Conservation (phyloP, 192 early-diverging fungal genomes). For the Coemansia erecta region DNA sequence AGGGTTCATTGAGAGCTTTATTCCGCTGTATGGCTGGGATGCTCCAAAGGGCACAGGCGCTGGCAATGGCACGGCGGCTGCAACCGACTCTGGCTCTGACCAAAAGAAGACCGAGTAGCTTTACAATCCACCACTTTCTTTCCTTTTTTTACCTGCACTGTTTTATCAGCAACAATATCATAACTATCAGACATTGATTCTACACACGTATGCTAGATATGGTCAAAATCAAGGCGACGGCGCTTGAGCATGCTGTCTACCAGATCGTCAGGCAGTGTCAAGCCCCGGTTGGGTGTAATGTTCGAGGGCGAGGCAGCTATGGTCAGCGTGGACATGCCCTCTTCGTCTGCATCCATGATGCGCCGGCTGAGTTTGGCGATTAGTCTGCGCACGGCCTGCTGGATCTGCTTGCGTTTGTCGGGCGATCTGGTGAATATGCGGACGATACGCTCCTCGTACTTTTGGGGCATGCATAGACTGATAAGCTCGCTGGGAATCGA, state of each 20-base stretch:
- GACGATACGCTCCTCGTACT: constrained; percentile 49
- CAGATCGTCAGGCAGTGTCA: constrained; percentile 31
- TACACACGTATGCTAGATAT: too few species aligned
- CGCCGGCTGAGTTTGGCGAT: constrained; percentile 27
- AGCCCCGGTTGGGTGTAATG: constrained; percentile 44
- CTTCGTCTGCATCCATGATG: neutral
- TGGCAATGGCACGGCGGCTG: constrained; percentile 1
- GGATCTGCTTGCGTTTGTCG: constrained; percentile 40
- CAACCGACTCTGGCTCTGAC: constrained; percentile 7
- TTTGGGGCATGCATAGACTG: constrained; percentile 55
- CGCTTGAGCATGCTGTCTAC: constrained; percentile 11
- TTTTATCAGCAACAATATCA: neutral
- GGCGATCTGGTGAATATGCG: constrained; percentile 46
- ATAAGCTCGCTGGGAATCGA: constrained; percentile 68
- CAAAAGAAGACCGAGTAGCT: constrained; percentile 37
- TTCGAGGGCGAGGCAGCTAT: constrained; percentile 16
- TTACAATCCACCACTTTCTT: neutral
- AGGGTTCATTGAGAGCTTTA: constrained; percentile 90
- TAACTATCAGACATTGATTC: neutral
- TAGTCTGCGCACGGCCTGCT: constrained; percentile 38
- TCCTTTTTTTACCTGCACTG: neutral
- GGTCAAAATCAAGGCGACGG: constrained; percentile 31
- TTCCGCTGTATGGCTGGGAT: constrained; percentile 87
- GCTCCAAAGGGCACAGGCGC: constrained; percentile 51
- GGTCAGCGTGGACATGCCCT: neutral